Conservation (phyloP, 2,329 filamentous ascomycete genomes). For the Xylaria sp. region DNA sequence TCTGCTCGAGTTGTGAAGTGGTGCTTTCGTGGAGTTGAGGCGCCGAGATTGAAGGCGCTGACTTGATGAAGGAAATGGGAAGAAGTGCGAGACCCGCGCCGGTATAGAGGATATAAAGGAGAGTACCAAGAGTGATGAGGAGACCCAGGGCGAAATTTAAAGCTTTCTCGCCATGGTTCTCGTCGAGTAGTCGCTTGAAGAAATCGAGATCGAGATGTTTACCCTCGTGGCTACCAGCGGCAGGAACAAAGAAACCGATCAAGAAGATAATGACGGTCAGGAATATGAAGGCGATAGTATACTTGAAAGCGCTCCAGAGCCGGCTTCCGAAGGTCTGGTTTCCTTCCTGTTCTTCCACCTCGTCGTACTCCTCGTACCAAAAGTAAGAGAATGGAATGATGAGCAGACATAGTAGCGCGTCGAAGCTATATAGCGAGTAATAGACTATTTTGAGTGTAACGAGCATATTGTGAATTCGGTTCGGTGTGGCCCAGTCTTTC, state of each 20-base stretch:
- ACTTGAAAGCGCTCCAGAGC: constrained; percentile 87
- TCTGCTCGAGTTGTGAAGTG: constrained; percentile 82
- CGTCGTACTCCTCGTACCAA: constrained; percentile 97
- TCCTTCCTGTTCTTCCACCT: constrained; percentile 84
- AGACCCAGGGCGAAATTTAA: constrained; percentile 89
- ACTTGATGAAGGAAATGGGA: constrained; percentile 91
- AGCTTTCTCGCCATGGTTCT: constrained; percentile 92
- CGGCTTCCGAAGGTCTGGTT: constrained; percentile 75
- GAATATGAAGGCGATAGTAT: constrained; percentile 84
- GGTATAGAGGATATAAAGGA: constrained; percentile 90
- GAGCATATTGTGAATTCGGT: constrained; percentile 80
- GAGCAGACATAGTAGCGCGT: constrained; percentile 87
- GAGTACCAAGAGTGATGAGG: constrained; percentile 85
- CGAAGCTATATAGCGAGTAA: constrained; percentile 90
- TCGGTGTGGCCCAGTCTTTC: constrained; percentile 93
- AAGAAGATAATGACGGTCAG: constrained; percentile 86
- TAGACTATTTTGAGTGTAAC: constrained; percentile 88
- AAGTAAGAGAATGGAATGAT: constrained; percentile 97
- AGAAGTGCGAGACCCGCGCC: constrained; percentile 88
- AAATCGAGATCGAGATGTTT: constrained; percentile 86
- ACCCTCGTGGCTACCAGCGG: constrained; percentile 72
- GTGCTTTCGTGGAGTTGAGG: constrained; percentile 82
- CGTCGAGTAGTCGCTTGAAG: constrained; percentile 83
- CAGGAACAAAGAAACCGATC: constrained; percentile 92
- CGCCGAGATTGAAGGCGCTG: constrained; percentile 84